These are phyloP conservation scores for Crithidia sp. DNA, from an alignment of 208 protist species.

Conservation along the genomic window DNA sequence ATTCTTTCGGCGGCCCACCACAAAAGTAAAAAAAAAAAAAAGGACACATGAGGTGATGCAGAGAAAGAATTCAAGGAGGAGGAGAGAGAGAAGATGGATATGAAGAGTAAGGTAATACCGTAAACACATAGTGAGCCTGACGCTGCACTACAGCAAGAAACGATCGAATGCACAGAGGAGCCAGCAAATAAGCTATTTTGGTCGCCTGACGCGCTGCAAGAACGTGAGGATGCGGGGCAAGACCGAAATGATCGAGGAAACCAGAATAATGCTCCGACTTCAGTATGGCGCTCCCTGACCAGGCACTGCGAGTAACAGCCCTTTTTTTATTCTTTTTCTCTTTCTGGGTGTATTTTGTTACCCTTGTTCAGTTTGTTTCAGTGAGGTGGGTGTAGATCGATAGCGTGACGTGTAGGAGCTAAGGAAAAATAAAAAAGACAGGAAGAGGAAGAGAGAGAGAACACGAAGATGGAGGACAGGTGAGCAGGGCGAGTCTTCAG, in stretches of 20 bases:
- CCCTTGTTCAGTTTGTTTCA: too few species aligned
- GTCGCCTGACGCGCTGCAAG: too few species aligned
- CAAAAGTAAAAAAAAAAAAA: slow-evolving; percentile 5
- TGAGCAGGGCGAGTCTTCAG: neutral
- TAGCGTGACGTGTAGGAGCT: neutral
- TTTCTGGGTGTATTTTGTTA: too few species aligned
- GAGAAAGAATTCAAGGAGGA: slow-evolving; percentile 14
- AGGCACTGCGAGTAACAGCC: too few species aligned
- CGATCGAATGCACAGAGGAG: neutral
- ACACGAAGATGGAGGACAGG: slow-evolving; percentile 1
- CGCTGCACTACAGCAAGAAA: neutral
- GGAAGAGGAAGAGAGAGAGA: slow-evolving; percentile 1
- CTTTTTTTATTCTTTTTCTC: too few species aligned
- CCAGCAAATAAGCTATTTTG: too few species aligned
- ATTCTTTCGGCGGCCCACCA: neutral
- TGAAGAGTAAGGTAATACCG: neutral
- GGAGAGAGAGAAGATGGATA: neutral
- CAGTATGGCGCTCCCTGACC: too few species aligned
- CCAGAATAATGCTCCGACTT: too few species aligned
- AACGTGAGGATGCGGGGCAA: too few species aligned
- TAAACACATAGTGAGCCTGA: too few species aligned
- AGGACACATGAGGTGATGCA: neutral
- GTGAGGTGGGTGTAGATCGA: too few species aligned
- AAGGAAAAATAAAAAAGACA: slow-evolving; percentile 10
- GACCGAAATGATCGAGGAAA: too few species aligned